phyloP scores from a whole-genome alignment of 352 stramenopile genomes.

The Nothophytophthora sp. region DNA sequence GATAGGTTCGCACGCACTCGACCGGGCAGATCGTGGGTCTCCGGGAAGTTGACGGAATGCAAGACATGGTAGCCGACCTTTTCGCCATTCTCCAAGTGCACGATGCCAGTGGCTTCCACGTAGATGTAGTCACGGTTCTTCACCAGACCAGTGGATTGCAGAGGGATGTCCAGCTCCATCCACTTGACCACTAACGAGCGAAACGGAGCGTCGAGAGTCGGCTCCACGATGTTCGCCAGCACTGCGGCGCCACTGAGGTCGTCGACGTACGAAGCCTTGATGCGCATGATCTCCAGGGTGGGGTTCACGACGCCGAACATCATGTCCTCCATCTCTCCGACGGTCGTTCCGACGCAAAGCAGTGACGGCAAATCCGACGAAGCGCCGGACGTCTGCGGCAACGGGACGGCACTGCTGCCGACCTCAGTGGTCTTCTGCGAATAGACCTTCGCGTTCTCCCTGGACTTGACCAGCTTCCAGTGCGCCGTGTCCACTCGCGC shows the following conservation, averaged over 20 bases:
- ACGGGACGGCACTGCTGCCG: conserved; percentile 6
- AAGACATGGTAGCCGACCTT: conserved; percentile 36
- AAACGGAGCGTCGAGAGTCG: conserved; percentile 20
- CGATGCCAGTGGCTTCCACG: conserved; percentile 28
- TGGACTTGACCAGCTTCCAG: conserved; percentile 40
- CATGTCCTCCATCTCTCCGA: conserved; percentile 34
- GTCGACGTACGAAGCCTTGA: conserved; percentile 34
- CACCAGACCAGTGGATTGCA: conserved; percentile 20
- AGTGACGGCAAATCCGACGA: conserved; percentile 28
- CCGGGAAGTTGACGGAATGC: conserved; percentile 33
- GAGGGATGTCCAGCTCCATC: conserved; percentile 33
- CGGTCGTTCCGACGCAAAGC: conserved; percentile 34
- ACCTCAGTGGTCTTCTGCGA: conserved; percentile 8
- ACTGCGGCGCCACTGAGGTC: conserved; percentile 25
- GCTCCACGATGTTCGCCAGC: conserved; percentile 25
- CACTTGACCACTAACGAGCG: conserved; percentile 35
- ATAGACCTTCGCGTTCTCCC: conserved; percentile 23
- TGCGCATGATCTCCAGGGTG: conserved; percentile 30
- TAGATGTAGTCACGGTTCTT: conserved; percentile 40
- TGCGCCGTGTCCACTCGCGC: conserved; percentile 8
- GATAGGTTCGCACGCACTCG: conserved; percentile 26
- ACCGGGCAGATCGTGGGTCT: conserved; percentile 20
- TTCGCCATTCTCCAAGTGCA: conserved; percentile 22
- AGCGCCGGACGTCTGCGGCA: conserved; percentile 11
- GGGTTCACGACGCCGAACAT: conserved; percentile 37